Conservation (phyloP, 2,329 filamentous ascomycete genomes). For the Apiospora aurea region DNA sequence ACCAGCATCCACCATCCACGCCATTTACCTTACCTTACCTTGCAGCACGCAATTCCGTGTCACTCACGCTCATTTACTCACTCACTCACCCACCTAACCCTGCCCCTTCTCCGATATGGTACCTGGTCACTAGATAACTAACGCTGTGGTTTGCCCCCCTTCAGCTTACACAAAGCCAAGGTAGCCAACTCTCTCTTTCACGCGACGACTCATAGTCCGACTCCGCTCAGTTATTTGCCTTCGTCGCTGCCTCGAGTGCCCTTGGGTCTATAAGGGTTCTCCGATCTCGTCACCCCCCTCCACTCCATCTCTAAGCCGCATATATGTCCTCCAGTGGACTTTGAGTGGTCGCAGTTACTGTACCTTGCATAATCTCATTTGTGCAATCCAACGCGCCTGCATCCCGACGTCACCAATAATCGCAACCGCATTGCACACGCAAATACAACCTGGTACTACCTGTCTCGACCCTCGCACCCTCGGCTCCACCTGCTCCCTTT, state of each 20-base stretch:
- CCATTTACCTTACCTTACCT: background rate
- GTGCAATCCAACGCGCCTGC: conserved; percentile 15
- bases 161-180: conserved; percentile 20
- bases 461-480: conserved; percentile 5
- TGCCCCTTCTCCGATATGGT: conserved; percentile 13
- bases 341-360: conserved; percentile 39
- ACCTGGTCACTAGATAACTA: conserved; percentile 16
- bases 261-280: conserved; percentile 36
- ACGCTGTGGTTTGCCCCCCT: conserved; percentile 20
- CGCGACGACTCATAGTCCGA: conserved; percentile 31
- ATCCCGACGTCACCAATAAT: conserved; percentile 26
- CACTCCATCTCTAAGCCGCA: conserved; percentile 29
- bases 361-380: conserved; percentile 44
- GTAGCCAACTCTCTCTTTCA: conserved; percentile 25
- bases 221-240: conserved; percentile 29
- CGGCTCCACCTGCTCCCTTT: conserved; percentile 19
- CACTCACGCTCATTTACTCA: conserved; percentile 23
- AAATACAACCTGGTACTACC: conserved; percentile 14
- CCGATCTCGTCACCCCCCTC: conserved; percentile 26
- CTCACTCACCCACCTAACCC: conserved; percentile 17
- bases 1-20: background rate
- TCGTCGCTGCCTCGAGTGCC: conserved; percentile 33
- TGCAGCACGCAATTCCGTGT: conserved; percentile 11
- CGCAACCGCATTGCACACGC: conserved; percentile 23
- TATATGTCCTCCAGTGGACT: conserved; percentile 34